These are phyloP conservation scores for Peterozyma toletana DNA, from an alignment of 805 yeast genomes.

Conservation along the genomic window DNA sequence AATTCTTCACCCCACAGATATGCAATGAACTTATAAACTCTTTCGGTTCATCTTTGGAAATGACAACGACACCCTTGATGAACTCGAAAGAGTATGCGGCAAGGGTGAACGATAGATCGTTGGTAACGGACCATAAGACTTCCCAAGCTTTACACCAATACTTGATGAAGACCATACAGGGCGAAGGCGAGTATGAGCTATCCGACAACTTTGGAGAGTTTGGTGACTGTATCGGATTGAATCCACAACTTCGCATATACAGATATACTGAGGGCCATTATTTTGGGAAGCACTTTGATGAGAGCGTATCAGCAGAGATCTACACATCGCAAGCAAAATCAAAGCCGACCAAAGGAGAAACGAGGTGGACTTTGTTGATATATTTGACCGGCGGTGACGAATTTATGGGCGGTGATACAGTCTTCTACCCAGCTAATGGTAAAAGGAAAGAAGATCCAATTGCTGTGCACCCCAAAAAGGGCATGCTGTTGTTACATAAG, in stretches of 20 bases:
- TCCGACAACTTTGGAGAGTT: conserved; percentile 21
- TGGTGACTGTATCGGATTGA: conserved; percentile 35
- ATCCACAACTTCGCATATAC: conserved; percentile 49
- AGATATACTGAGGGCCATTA: conserved; percentile 50
- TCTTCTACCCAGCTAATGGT: conserved; percentile 31
- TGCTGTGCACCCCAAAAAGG: conserved; percentile 40
- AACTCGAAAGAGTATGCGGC: conserved; percentile 50
- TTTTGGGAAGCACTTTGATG: conserved; percentile 58
- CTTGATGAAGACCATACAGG: conserved; percentile 23
- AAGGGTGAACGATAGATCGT: conserved; percentile 45
- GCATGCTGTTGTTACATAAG: conserved; percentile 54
- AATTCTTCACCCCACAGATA: conserved; percentile 27
- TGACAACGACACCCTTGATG: conserved; percentile 41
- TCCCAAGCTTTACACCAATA: conserved; percentile 37
- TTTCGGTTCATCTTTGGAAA: conserved; percentile 15
- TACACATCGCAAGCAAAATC: conserved; percentile 8
- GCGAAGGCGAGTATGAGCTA: conserved; percentile 20
- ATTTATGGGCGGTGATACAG: conserved; percentile 53
- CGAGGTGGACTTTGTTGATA: conserved; percentile 54
- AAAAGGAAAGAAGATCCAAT: conserved; percentile 14
- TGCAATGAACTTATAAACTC: conserved; percentile 32
- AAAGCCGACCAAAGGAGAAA: conserved; percentile 24
- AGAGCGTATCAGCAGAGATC: conserved; percentile 32
- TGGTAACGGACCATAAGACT: conserved; percentile 27
- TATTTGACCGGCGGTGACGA: conserved; percentile 53